These are phyloP conservation scores for Fusarium lateritium DNA, from an alignment of 2,329 filamentous ascomycete species.

Conservation along the genomic window DNA sequence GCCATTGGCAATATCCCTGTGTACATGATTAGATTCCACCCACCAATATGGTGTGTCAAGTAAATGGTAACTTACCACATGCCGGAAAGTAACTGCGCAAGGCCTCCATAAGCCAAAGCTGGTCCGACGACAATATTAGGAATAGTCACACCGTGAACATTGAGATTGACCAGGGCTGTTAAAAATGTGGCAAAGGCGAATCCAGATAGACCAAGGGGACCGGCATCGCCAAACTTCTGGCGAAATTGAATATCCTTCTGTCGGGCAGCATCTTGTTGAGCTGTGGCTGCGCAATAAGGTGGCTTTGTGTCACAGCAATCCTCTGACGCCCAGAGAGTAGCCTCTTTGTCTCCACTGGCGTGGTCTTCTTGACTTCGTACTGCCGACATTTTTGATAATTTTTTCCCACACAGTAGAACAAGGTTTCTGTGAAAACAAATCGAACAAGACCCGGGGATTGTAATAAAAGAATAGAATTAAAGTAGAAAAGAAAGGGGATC, in stretches of 20 bases:
- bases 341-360: not conserved
- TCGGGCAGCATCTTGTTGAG: not conserved
- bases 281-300: not conserved
- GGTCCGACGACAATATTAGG: constrained; percentile 17
- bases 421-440: rapidly evolving
- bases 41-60: rapidly evolving
- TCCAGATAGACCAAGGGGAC: constrained; percentile 5
- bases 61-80: constrained; percentile 11
- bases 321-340: not conserved
- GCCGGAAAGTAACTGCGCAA: constrained; percentile 16
- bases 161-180: constrained; percentile 19
- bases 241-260: constrained; percentile 8
- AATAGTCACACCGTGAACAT: constrained; percentile 6
- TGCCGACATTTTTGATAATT: not conserved
- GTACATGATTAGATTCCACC: rapidly evolving
- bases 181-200: constrained; percentile 20
- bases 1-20: constrained; percentile 12
- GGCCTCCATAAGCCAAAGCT: constrained; percentile 5
- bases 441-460: too few species aligned
- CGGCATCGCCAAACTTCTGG: constrained; percentile 17
- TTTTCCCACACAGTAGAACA: rapidly evolving
- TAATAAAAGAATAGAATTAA: not conserved
- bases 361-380: not conserved
- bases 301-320: not conserved
- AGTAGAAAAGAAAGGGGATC: constrained; percentile 6